Percentiles rank a stretch among this genome's conserved stretches.
Evolutionary conservation across 495 filamentous ascomycete species (phyloP).

Genomic region (Penicillium turbatum): DNA sequence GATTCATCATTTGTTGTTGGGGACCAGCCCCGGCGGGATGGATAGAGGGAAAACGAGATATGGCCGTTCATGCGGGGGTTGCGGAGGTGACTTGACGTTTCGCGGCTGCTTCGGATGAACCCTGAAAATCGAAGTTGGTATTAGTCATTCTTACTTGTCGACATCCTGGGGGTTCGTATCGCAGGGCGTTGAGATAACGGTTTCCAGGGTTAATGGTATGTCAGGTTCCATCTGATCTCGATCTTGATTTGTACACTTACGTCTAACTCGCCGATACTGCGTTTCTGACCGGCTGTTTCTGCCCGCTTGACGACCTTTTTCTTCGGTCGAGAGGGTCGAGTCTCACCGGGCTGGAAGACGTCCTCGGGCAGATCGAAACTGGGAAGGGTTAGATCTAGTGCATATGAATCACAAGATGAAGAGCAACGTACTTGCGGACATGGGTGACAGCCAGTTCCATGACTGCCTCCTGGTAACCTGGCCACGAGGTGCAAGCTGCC

Average conservation of each 20-base stretch:
- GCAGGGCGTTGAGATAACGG: constrained; percentile 15
- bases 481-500: constrained; percentile 59
- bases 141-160: constrained; percentile 34
- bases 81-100: constrained; percentile 40
- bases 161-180: constrained; percentile 15
- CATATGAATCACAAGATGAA: neutral
- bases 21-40: constrained; percentile 35
- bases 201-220: constrained; percentile 22
- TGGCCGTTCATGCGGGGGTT: constrained; percentile 33
- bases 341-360: constrained; percentile 80
- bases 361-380: constrained; percentile 86
- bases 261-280: constrained; percentile 42
- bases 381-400: constrained; percentile 17
- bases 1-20: constrained; percentile 15
- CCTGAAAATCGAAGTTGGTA: constrained; percentile 30
- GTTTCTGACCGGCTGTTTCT: constrained; percentile 38
- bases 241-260: constrained; percentile 39
- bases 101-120: constrained; percentile 29
- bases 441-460: constrained; percentile 69
- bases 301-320: constrained; percentile 54
- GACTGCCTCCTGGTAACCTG: constrained; percentile 57
- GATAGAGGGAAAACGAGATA: neutral
- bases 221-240: constrained; percentile 21
- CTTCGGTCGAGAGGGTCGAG: constrained; percentile 58
- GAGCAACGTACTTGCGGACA: constrained; percentile 63